These are phyloP conservation scores for Saturnispora galanensis DNA, from an alignment of 805 yeast species.

Conservation along the genomic window DNA sequence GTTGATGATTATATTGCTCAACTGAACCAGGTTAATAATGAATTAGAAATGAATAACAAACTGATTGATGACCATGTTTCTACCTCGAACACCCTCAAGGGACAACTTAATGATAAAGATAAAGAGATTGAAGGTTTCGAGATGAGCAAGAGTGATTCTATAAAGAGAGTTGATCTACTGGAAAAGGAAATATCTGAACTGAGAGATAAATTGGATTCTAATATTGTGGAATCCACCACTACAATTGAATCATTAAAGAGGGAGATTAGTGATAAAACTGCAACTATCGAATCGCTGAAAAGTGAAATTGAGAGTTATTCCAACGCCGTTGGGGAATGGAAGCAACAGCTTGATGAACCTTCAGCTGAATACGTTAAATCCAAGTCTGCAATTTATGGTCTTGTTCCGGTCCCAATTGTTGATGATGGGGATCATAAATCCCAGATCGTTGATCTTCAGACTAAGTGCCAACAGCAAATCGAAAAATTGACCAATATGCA, in stretches of 20 bases:
- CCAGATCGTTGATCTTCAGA: not conserved
- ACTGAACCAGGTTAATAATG: not conserved
- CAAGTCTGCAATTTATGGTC: not conserved
- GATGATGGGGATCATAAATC: not conserved
- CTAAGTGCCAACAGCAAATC: not conserved
- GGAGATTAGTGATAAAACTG: not conserved
- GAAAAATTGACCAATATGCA: not conserved
- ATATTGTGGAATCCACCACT: not conserved
- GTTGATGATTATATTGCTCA: slow-evolving; percentile 2
- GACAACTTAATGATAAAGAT: slow-evolving; percentile 1
- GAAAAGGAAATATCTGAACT: slow-evolving; percentile 1
- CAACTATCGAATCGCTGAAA: not conserved
- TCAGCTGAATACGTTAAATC: not conserved
- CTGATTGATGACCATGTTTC: slow-evolving; percentile 3
- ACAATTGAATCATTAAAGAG: not conserved
- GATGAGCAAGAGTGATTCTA: not conserved
- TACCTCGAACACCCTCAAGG: not conserved
- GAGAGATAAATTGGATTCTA: not conserved
- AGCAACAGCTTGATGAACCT: not conserved
- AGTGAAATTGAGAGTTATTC: not conserved
- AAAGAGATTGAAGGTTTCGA: slow-evolving; percentile 1
- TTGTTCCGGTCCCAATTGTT: not conserved
- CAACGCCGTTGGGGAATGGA: not conserved
- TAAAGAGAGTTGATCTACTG: not conserved
- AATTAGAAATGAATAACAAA: not conserved